These are phyloP conservation scores for Candida hispaniensis DNA, from an alignment of 805 yeast genomes.

Conservation along the genomic window DNA sequence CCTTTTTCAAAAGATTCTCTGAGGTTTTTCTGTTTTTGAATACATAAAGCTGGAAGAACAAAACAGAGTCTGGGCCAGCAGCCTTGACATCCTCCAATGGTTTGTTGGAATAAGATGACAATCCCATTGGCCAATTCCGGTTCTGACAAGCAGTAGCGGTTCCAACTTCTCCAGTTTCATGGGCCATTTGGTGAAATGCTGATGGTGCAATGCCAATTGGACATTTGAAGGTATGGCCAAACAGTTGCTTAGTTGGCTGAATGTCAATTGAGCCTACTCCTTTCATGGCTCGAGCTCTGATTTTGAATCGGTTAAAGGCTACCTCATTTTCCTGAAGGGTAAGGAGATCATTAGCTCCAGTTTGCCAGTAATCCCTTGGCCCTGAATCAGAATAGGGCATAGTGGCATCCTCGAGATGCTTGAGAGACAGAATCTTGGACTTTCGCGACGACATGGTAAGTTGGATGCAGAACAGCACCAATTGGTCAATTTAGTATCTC, in stretches of 20 bases:
- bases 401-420: conserved; percentile 19
- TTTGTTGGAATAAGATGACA: conserved; percentile 24
- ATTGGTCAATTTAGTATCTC: no score
- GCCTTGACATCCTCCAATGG: conserved; percentile 24
- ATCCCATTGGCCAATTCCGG: conserved; percentile 26
- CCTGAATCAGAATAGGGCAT: conserved; percentile 17
- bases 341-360: conserved; percentile 26
- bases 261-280: conserved; percentile 25
- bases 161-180: conserved; percentile 28
- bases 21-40: conserved; percentile 26
- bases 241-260: conserved; percentile 19
- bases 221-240: conserved; percentile 23
- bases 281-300: conserved; percentile 26
- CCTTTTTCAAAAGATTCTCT: conserved; percentile 21
- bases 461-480: no score
- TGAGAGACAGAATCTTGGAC: conserved; percentile 16
- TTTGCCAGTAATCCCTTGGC: conserved; percentile 24
- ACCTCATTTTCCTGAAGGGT: conserved; percentile 25
- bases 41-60: conserved; percentile 27
- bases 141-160: conserved; percentile 28
- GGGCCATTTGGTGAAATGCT: conserved; percentile 29
- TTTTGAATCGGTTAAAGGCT: conserved; percentile 23
- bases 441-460: no score
- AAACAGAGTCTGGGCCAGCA: conserved; percentile 22
- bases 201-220: conserved; percentile 32